Evolutionary conservation across 805 yeast species (phyloP), one percentile per base, ranked within the genome.

Genomic region (Pichia deserticola): DNA sequence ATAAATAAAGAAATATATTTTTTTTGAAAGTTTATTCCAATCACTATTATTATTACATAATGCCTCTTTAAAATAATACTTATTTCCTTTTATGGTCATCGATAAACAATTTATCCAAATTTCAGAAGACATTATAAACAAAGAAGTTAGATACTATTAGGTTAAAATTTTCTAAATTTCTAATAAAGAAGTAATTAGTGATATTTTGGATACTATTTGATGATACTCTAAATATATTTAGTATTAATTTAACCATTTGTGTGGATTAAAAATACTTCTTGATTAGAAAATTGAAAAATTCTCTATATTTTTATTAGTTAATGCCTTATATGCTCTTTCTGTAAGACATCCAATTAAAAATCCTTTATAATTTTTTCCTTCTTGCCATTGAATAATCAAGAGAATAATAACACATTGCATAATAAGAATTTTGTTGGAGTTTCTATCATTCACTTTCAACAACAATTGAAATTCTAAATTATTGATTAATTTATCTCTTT

Each of bases 51-150:
- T n/a, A 27, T 43, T 27, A 40, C 40, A 43, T 5, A 40, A 40
- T 5, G 40, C 46, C 28, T 36, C 46, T 13, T 29, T 36, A 36
- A 11, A 36, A 27, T 13, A 29, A 32, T 33, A 36, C 25, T 43
- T 43, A 10, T 40, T 40, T 12, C 46, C 46, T 36, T 43, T 43
- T 12, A 15, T 28, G 5, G 36, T n/a, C 46, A 40, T 36, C 7
- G 32, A 10, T 36, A 43, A 43, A 35, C 46, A 43, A 35, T 43
- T 40, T n/a, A 43, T 36, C 40, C 40, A 43, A 27, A 27, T 36
- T 12, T 43, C 40, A 11, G 40, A 13, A 5, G 46, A 43, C 27
- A 36, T 25, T 5, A 43, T 36, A 15, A 36, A 43, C 28, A 43
- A 20, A 9, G 46, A 34, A 5, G 46, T 43, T 2, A 27, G 36